These are phyloP conservation scores for Teratosphaeria viscida DNA, from an alignment of 2,329 filamentous ascomycete genomes.

Conservation along the genomic window DNA sequence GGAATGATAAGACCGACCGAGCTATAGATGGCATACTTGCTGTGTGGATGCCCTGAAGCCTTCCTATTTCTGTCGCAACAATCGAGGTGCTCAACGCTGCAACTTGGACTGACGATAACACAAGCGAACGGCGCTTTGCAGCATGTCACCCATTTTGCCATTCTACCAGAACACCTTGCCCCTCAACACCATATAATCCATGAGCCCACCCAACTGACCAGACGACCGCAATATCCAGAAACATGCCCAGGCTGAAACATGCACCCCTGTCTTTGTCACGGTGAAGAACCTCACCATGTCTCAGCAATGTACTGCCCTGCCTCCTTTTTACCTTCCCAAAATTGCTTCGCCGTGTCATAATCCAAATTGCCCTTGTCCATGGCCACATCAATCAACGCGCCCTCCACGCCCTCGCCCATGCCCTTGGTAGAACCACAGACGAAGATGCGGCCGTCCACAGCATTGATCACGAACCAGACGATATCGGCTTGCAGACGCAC, in stretches of 20 bases:
- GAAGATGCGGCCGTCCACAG: slow-evolving; percentile 89
- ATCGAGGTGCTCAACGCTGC: background rate
- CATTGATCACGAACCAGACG: slow-evolving; percentile 97
- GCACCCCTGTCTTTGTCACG: background rate
- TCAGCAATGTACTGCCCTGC: slow-evolving; percentile 90
- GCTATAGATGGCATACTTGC: too few species aligned
- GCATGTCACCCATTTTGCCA: background rate
- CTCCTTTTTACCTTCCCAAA: slow-evolving; percentile 87
- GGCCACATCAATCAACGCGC: slow-evolving; percentile 76
- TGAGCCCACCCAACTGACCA: background rate
- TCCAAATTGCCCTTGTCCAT: slow-evolving; percentile 87
- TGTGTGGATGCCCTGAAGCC: too few species aligned
- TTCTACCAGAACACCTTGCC: background rate
- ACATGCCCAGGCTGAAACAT: background rate
- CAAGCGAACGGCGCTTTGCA: background rate
- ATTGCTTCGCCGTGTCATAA: slow-evolving; percentile 68
- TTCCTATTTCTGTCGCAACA: background rate
- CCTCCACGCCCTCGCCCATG: slow-evolving; percentile 94
- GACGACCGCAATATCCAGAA: background rate
- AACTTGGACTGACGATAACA: background rate
- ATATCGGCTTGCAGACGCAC: slow-evolving; percentile 82
- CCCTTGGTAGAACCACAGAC: slow-evolving; percentile 92
- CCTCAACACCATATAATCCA: background rate
- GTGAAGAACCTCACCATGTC: slow-evolving; percentile 19
- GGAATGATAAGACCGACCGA: too few species aligned